Evolutionary conservation across 306 rosid species (phyloP).

Genomic region (Lathyrus tuberosus): DNA sequence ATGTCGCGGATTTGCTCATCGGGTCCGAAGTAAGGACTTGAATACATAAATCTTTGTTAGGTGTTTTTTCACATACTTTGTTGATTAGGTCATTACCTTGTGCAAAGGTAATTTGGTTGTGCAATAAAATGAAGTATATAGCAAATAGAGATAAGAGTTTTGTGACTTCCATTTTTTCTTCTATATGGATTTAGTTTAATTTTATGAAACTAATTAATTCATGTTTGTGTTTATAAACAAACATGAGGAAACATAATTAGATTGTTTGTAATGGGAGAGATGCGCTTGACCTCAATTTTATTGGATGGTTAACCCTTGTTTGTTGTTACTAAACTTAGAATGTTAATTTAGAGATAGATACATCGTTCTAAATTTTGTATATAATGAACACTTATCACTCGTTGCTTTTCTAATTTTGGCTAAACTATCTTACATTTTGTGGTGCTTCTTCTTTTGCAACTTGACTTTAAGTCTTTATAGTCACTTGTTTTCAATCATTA

Average conservation of each 20-base stretch:
- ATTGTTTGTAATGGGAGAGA: constrained; percentile 14
- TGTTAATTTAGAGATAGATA: not conserved
- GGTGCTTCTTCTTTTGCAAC: constrained; percentile 5
- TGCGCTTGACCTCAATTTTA: constrained; percentile 42
- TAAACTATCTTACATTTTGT: not conserved
- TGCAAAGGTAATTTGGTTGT: constrained; percentile 24
- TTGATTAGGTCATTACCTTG: not conserved
- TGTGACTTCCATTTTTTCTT: constrained; percentile 43
- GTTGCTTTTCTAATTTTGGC: constrained; percentile 1
- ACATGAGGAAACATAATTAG: not conserved
- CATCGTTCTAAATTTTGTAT: not conserved
- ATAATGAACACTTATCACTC: not conserved
- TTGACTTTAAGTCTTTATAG: not conserved
- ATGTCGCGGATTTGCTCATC: rapidly evolving
- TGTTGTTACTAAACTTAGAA: not conserved
- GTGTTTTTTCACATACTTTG: constrained; percentile 10
- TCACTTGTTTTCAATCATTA: not conserved
- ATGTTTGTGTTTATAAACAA: constrained; percentile 18
- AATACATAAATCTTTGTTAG: constrained; percentile 2
- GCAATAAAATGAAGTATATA: constrained; percentile 23
- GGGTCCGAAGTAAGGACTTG: not conserved
- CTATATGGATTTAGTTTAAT: not conserved
- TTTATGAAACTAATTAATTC: not conserved
- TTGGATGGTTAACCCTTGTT: constrained; percentile 5
- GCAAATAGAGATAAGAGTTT: constrained; percentile 29